Percentiles rank a stretch among this genome's conserved stretches.
phyloP scores from a whole-genome alignment of 83 land plant genomes.

The Picea abies region DNA sequence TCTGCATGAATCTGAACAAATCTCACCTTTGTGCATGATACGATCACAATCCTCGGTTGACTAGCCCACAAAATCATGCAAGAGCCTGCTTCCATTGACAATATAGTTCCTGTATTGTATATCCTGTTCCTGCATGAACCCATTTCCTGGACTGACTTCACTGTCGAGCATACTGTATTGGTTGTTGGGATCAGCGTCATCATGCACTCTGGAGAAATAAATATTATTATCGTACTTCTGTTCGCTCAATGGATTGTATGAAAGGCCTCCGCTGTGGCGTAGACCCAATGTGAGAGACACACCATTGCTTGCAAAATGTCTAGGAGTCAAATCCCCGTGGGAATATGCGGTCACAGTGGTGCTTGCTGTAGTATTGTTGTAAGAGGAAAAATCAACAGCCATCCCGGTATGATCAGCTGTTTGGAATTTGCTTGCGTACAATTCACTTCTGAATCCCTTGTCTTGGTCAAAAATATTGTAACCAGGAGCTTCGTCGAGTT shows the following conservation, averaged over 20 bases:
- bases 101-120: too few relatives aligned
- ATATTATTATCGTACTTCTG: slow-evolving; percentile 8
- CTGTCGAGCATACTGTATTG: too few relatives aligned
- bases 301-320: slow-evolving; percentile 19
- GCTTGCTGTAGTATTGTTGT: slow-evolving; percentile 5
- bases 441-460: background rate
- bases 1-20: too few relatives aligned
- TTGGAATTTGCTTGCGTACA: background rate
- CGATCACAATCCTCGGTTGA: too few relatives aligned
- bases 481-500: background rate
- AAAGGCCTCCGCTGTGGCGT: slow-evolving; percentile 54
- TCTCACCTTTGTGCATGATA: too few relatives aligned
- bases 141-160: too few relatives aligned
- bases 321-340: background rate
- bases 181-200: too few relatives aligned
- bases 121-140: too few relatives aligned
- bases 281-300: slow-evolving; percentile 76
- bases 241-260: slow-evolving; percentile 32
- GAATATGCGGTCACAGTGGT: slow-evolving; percentile 7
- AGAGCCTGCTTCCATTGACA: too few relatives aligned
- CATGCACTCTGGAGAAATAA: too few relatives aligned
- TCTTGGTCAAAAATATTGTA: slow-evolving; percentile 4
- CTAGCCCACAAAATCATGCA: too few relatives aligned
- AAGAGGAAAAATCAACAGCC: slow-evolving; percentile 6
- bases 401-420: background rate